These are phyloP conservation scores for Atalantia buxifolia DNA, from an alignment of 345 rosid genomes.

Conservation along the genomic window DNA sequence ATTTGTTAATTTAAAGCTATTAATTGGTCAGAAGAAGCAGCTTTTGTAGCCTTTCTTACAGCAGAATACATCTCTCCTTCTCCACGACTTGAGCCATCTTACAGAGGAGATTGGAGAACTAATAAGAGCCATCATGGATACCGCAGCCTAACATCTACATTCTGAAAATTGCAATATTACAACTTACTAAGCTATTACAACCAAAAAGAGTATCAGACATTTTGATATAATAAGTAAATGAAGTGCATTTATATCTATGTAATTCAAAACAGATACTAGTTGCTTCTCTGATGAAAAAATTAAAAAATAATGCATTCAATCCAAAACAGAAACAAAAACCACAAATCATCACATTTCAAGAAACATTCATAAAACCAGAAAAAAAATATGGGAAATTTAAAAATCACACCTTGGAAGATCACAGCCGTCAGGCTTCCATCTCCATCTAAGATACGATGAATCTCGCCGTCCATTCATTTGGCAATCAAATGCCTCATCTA, in stretches of 20 bases:
- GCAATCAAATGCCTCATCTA: constrained; percentile 90
- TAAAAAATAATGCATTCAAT: not conserved
- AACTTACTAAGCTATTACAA: not conserved
- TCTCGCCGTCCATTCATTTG: constrained; percentile 74
- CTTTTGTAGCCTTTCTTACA: not conserved
- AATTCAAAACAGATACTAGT: too few species aligned
- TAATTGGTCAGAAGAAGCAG: not conserved
- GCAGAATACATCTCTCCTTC: not conserved
- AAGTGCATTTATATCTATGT: too few species aligned
- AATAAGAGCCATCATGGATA: not conserved
- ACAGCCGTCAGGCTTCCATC: constrained; percentile 92
- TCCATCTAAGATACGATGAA: constrained; percentile 69
- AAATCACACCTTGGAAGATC: constrained; percentile 76
- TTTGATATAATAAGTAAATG: too few species aligned
- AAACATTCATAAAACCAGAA: not conserved
- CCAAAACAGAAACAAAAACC: not conserved
- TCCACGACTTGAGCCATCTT: not conserved
- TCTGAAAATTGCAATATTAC: not conserved
- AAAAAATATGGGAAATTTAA: too few species aligned
- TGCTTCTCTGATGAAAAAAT: not conserved
- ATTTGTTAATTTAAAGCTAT: not conserved
- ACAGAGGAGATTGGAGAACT: not conserved
- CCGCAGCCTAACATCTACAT: not conserved
- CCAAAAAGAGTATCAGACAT: not conserved
- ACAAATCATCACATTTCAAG: not conserved